Evolutionary conservation across 1,284 basidiomycete genomes (phyloP), one percentile per base, ranked within the genome.

Genomic region (Amylostereum chailletii): DNA sequence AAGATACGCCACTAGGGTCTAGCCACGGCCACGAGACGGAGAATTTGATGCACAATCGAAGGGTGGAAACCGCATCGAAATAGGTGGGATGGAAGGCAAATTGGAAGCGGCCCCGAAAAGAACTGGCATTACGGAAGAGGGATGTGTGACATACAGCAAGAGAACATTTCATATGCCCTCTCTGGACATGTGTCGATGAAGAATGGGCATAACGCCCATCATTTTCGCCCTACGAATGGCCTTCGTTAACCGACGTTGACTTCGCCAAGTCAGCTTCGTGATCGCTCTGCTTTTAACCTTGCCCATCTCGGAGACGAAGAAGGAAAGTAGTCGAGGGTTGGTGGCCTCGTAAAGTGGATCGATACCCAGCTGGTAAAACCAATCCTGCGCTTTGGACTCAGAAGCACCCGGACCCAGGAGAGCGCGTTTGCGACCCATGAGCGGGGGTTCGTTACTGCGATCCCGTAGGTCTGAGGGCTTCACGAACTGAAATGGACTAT

Each of bases 151-250:
- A 19, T 19, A 19, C 19, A 19, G 19, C 1, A 19, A 19, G 19
- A 19, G 19, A 19, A 19, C 19, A 19, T 19, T 19, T 19, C 19
- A 19, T 19, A 19, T 19, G 19, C 19, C 19, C 19, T 19, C 19
- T 19, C 19, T 19, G 19, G 19, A 19, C 19, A 1, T 19, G 19
- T 19, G 19, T 19, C 19, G 19, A 19, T 19, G 19, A 19, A 19
- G 19, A 19, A 19, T 19, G 19, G 90, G 87, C 53, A 97, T 79
- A 52, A 94, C 64, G 43, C 94, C 94, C 87, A 97, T 94, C 73
- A 86, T 89, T 67, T 90, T 90, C 48, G 95, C 90, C 50, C 95
- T 76, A 50, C 90, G 81, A 51, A 98, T 87, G 37, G 94, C 90
- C 69, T 94, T 94, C 43, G 83, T 89, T 3, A 97, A 61, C 54